These are phyloP conservation scores for Trichoderma afroharzianum DNA, from an alignment of 2,329 filamentous ascomycete species.

Conservation along the genomic window DNA sequence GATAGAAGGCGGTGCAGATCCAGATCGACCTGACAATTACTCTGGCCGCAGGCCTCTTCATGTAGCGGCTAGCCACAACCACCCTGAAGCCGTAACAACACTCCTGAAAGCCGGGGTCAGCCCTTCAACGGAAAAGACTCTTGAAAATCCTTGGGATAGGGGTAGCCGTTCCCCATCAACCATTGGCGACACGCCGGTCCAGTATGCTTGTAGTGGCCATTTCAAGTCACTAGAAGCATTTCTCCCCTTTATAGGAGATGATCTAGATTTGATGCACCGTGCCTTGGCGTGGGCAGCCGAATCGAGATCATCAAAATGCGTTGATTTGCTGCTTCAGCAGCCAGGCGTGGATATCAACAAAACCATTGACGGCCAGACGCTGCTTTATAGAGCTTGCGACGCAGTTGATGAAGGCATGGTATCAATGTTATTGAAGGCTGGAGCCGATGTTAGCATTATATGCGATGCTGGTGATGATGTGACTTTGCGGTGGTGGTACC, in stretches of 20 bases:
- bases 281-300: constrained; percentile 29
- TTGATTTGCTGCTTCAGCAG: constrained; percentile 29
- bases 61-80: constrained; percentile 31
- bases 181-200: constrained; percentile 27
- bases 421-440: constrained; percentile 27
- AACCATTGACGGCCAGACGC: constrained; percentile 21
- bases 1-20: constrained; percentile 26
- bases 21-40: constrained; percentile 20
- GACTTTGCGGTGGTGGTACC: background rate
- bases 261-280: constrained; percentile 22
- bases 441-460: constrained; percentile 28
- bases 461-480: constrained; percentile 1
- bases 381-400: constrained; percentile 22
- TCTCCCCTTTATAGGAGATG: constrained; percentile 25
- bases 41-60: constrained; percentile 35
- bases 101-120: constrained; percentile 36
- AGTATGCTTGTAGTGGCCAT: constrained; percentile 31
- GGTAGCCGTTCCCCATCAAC: constrained; percentile 18
- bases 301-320: constrained; percentile 20
- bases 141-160: constrained; percentile 1
- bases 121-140: constrained; percentile 28
- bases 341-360: constrained; percentile 32
- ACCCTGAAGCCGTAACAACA: constrained; percentile 25
- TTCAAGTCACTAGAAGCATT: constrained; percentile 27
- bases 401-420: constrained; percentile 20